Conservation (phyloP, 1,139 yeast species). For the Waltiozyma sp. region DNA sequence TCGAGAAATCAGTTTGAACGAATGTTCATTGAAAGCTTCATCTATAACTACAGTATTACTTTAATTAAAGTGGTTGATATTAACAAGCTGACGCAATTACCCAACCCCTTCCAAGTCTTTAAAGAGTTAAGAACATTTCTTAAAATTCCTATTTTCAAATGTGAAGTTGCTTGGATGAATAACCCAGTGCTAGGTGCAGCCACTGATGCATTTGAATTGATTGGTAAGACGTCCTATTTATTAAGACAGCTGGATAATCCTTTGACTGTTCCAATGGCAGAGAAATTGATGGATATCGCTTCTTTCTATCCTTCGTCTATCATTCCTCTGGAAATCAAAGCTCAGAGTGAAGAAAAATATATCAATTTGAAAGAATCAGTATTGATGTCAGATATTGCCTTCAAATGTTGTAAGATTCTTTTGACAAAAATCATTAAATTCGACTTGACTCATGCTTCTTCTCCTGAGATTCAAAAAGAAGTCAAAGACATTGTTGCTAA, state of each 20-base stretch:
- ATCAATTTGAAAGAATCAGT: conserved; percentile 10
- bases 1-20: conserved; percentile 16
- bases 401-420: conserved; percentile 11
- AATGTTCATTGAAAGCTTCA: conserved; percentile 27
- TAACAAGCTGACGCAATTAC: conserved; percentile 20
- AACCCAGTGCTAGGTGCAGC: conserved; percentile 28
- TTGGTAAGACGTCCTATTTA: conserved; percentile 31
- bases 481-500: conserved; percentile 3
- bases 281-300: conserved; percentile 11
- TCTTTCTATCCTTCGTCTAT: conserved; percentile 9
- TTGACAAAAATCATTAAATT: conserved; percentile 9
- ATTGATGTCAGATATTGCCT: conserved; percentile 11
- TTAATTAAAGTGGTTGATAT: conserved; percentile 18
- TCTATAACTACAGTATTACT: conserved; percentile 26
- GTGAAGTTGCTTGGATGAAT: conserved; percentile 25
- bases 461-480: conserved; percentile 8
- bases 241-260: conserved; percentile 19
- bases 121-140: conserved; percentile 22
- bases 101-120: conserved; percentile 28
- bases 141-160: conserved; percentile 22
- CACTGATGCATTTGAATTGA: conserved; percentile 26
- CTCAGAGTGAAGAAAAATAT: conserved; percentile 6
- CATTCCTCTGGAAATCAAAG: conserved; percentile 9
- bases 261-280: conserved; percentile 5
- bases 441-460: conserved; percentile 1